These are phyloP conservation scores for Galeopsis tetrahit DNA, from an alignment of 257 asterid genomes.

Conservation along the genomic window DNA sequence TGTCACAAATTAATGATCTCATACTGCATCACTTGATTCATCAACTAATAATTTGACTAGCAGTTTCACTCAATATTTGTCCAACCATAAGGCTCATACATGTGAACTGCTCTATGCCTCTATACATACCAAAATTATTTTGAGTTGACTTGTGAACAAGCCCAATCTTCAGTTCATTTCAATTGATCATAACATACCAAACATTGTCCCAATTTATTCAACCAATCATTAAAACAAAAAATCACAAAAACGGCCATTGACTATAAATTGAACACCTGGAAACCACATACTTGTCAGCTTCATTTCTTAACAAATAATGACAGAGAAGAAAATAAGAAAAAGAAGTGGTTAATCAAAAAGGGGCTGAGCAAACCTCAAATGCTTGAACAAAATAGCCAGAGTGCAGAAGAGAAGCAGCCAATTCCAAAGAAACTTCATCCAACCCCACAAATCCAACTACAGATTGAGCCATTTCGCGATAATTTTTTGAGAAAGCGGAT, in stretches of 20 bases:
- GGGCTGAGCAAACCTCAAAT: constrained; percentile 61
- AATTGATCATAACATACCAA: constrained; percentile 13
- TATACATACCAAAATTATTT: not conserved
- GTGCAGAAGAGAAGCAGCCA: constrained; percentile 71
- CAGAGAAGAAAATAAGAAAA: constrained; percentile 11
- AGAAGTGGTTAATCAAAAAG: not conserved
- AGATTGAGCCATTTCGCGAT: constrained; percentile 51
- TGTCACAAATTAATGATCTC: not conserved
- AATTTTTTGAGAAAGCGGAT: not conserved
- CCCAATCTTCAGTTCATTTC: constrained; percentile 9
- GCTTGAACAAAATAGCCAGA: constrained; percentile 75
- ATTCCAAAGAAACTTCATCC: constrained; percentile 73
- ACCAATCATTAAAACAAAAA: not conserved
- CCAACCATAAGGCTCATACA: not conserved
- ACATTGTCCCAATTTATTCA: constrained; percentile 11
- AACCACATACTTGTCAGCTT: not conserved
- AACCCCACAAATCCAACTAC: constrained; percentile 80
- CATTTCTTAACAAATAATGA: not conserved
- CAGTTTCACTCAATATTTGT: constrained; percentile 9
- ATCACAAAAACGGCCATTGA: not conserved
- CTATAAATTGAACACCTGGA: not conserved
- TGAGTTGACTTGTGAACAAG: not conserved
- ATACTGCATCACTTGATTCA: not conserved
- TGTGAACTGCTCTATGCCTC: not conserved
- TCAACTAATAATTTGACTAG: not conserved